These are phyloP conservation scores for Euphrasia arctica DNA, from an alignment of 305 asterid genomes.

Conservation along the genomic window DNA sequence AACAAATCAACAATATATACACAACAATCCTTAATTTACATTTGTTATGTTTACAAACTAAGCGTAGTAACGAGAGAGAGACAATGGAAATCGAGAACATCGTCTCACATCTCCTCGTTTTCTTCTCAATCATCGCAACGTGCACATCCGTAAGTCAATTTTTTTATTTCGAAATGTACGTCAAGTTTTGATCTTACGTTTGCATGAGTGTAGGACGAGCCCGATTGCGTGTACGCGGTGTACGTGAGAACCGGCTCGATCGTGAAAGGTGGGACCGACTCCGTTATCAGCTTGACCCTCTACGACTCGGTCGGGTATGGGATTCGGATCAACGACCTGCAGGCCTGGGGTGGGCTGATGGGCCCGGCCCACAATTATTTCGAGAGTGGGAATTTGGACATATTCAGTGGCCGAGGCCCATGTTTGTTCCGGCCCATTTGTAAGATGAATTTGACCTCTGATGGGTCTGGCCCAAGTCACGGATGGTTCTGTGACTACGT, in stretches of 20 bases:
- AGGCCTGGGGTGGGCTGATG: conserved; percentile 88
- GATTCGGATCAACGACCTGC: conserved; percentile 46
- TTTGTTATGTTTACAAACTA: not conserved
- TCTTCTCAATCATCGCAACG: conserved; percentile 37
- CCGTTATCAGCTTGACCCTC: conserved; percentile 46
- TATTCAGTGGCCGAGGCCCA: conserved; percentile 74
- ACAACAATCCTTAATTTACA: too few relatives aligned
- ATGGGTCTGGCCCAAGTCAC: conserved; percentile 59
- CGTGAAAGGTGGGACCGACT: conserved; percentile 65
- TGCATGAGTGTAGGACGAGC: conserved; percentile 39
- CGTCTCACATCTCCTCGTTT: conserved; percentile 36
- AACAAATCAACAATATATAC: not conserved
- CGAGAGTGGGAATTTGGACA: conserved; percentile 73
- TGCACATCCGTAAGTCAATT: conserved; percentile 40
- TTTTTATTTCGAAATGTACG: too few relatives aligned
- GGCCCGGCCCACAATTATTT: conserved; percentile 59
- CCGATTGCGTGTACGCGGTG: conserved; percentile 62
- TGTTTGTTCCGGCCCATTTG: conserved; percentile 61
- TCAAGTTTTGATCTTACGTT: not conserved
- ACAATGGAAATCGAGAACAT: conserved; percentile 33
- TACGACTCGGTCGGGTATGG: conserved; percentile 47
- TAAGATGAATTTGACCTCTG: conserved; percentile 65
- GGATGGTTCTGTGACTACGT: conserved; percentile 75
- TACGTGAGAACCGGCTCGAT: conserved; percentile 55
- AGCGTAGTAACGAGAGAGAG: not conserved